phyloP scores from a whole-genome alignment of 441 rosid species.

The Sinapis alba region DNA sequence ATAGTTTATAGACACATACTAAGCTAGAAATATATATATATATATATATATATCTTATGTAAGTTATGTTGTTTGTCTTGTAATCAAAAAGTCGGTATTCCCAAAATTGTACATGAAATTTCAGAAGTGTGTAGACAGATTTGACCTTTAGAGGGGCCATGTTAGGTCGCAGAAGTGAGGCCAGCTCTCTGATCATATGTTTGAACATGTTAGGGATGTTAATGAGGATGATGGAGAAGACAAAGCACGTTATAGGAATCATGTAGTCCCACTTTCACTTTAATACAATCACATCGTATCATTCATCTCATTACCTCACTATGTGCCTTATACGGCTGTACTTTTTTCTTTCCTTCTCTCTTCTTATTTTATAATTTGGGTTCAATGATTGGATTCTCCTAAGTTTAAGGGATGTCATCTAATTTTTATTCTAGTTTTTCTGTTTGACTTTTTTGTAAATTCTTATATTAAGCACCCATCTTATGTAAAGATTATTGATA shows the following conservation, averaged over 20 bases:
- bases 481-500: background rate
- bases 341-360: background rate
- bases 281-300: constrained; percentile 28
- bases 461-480: background rate
- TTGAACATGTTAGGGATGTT: constrained; percentile 41
- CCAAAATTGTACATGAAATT: constrained; percentile 2
- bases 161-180: constrained; percentile 43
- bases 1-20: constrained; percentile 16
- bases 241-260: constrained; percentile 39
- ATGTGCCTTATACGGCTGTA: constrained; percentile 34
- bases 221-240: constrained; percentile 42
- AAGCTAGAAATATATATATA: background rate
- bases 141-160: constrained; percentile 39
- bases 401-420: constrained; percentile 26
- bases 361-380: background rate
- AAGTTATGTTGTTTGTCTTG: constrained; percentile 9
- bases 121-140: constrained; percentile 19
- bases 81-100: constrained; percentile 6
- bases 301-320: constrained; percentile 25
- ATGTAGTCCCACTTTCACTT: constrained; percentile 37
- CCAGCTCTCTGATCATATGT: constrained; percentile 39
- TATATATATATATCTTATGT: background rate
- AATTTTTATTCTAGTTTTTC: background rate
- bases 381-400: constrained; percentile 34
- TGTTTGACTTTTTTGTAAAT: constrained; percentile 4